Conservation (phyloP, 768 basidiomycete genomes). For the Hortiboletus campestris region DNA sequence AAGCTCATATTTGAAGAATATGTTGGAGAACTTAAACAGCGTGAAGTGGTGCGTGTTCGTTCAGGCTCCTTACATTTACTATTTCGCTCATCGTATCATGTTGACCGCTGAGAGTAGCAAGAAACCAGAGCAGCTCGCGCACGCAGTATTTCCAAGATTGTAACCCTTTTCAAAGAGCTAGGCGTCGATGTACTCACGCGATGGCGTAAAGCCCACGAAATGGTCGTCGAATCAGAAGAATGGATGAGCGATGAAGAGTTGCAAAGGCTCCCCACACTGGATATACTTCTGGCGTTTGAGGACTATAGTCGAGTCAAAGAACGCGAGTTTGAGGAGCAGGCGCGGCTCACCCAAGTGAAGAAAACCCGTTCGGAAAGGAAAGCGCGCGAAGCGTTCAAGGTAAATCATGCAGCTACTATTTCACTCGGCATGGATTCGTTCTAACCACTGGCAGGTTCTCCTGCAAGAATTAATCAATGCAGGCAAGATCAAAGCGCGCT, state of each 20-base stretch:
- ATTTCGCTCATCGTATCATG: constrained; percentile 5
- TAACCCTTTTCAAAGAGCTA: constrained; percentile 80
- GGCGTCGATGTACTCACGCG: constrained; percentile 91
- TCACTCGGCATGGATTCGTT: background rate
- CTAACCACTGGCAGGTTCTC: constrained; percentile 49
- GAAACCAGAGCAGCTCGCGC: constrained; percentile 73
- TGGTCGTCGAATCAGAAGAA: constrained; percentile 72
- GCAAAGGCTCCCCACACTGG: constrained; percentile 81
- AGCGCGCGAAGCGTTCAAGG: constrained; percentile 89
- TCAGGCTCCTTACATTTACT: background rate
- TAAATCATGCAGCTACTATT: constrained; percentile 22
- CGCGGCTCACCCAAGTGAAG: constrained; percentile 75
- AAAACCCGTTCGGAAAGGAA: constrained; percentile 84
- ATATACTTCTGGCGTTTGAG: constrained; percentile 91
- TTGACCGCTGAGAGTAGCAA: constrained; percentile 47
- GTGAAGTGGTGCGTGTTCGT: constrained; percentile 72
- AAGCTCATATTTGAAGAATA: constrained; percentile 91
- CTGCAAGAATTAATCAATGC: constrained; percentile 64
- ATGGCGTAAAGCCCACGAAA: constrained; percentile 81
- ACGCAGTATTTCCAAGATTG: constrained; percentile 80
- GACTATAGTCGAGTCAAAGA: constrained; percentile 90
- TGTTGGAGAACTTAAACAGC: constrained; percentile 77
- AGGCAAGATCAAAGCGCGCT: constrained; percentile 72
- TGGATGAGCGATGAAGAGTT: constrained; percentile 79
- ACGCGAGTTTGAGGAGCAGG: constrained; percentile 87